Evolutionary conservation across 2,329 filamentous ascomycete species (phyloP).

Genomic region (Scopulariopsis brevicaulis): DNA sequence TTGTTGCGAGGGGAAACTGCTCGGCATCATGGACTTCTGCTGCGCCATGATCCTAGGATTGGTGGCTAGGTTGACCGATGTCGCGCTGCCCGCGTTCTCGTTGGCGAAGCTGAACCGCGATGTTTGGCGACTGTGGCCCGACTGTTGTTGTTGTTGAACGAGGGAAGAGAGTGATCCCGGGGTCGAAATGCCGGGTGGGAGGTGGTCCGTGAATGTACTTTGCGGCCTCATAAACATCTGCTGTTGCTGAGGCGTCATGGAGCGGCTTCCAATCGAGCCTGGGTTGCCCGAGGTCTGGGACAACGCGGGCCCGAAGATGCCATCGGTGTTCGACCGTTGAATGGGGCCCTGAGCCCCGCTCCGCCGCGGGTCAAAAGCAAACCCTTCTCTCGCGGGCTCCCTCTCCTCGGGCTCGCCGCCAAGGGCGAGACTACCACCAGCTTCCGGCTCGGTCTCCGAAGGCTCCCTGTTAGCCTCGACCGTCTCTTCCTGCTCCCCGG

Average conservation of each 20-base stretch:
- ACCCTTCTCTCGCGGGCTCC: constrained; percentile 39
- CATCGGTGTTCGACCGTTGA: constrained; percentile 47
- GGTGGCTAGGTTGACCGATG: constrained; percentile 61
- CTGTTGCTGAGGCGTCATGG: constrained; percentile 74
- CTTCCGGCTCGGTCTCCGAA: constrained; percentile 67
- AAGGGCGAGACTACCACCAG: constrained; percentile 73
- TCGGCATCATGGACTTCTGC: constrained; percentile 79
- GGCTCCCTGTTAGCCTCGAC: constrained; percentile 29
- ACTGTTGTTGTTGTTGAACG: constrained; percentile 47
- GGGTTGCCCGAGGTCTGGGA: constrained; percentile 34
- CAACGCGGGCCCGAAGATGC: constrained; percentile 42
- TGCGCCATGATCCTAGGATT: constrained; percentile 75
- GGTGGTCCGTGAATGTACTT: constrained; percentile 44
- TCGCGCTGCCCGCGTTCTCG: constrained; percentile 43
- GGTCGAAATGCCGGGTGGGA: constrained; percentile 45
- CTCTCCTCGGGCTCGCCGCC: constrained; percentile 87
- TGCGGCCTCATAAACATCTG: constrained; percentile 59
- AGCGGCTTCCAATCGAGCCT: constrained; percentile 48
- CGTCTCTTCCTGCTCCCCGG: constrained; percentile 33
- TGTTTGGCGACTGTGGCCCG: constrained; percentile 69
- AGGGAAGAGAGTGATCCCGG: constrained; percentile 28
- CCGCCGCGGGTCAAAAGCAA: constrained; percentile 45
- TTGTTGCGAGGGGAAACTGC: constrained; percentile 46
- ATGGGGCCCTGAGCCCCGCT: constrained; percentile 68
- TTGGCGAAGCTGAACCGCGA: constrained; percentile 84